Percentiles rank a stretch among this genome's conserved stretches.
Evolutionary conservation across 2,329 filamentous ascomycete species (phyloP).

Genomic region (Elsinoe perseae): DNA sequence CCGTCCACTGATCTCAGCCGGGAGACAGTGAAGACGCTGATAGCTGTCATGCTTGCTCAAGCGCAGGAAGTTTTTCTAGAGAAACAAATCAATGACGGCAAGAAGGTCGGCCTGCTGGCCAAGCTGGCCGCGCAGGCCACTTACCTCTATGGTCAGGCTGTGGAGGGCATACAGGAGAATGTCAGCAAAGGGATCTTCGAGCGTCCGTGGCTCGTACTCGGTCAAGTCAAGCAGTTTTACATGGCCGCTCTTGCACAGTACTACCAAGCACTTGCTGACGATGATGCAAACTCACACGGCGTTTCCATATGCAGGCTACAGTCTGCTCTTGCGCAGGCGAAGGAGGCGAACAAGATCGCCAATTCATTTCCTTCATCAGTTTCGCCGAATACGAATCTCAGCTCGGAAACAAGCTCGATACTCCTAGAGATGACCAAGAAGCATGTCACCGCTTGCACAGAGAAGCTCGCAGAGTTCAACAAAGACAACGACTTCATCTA

Average conservation of each 20-base stretch:
- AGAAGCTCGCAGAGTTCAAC: slow-evolving; percentile 64
- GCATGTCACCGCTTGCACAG: slow-evolving; percentile 71
- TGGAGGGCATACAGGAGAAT: slow-evolving; percentile 87
- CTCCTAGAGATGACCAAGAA: slow-evolving; percentile 77
- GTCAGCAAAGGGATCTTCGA: slow-evolving; percentile 87
- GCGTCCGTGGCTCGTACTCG: slow-evolving; percentile 80
- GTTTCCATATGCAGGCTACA: slow-evolving; percentile 75
- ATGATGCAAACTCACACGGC: slow-evolving; percentile 81
- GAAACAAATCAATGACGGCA: slow-evolving; percentile 86
- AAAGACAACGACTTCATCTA: slow-evolving; percentile 99
- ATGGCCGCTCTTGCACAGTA: slow-evolving; percentile 84
- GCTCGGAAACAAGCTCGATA: slow-evolving; percentile 65
- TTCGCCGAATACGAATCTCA: slow-evolving; percentile 73
- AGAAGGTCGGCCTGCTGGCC: slow-evolving; percentile 84
- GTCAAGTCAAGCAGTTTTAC: slow-evolving; percentile 73
- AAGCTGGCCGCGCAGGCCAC: slow-evolving; percentile 89
- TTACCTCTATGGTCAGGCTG: slow-evolving; percentile 77
- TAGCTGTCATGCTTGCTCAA: slow-evolving; percentile 87
- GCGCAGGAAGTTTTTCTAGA: slow-evolving; percentile 96
- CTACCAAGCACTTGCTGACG: slow-evolving; percentile 85
- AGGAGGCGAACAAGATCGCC: slow-evolving; percentile 68
- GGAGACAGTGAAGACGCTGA: slow-evolving; percentile 91
- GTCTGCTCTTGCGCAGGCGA: slow-evolving; percentile 67
- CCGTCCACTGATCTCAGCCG: slow-evolving; percentile 92
- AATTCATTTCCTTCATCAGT: slow-evolving; percentile 73